Base-by-base conservation (phyloP, 1,139 yeast genomes). In the Eremothecium sinecaudum region DNA sequence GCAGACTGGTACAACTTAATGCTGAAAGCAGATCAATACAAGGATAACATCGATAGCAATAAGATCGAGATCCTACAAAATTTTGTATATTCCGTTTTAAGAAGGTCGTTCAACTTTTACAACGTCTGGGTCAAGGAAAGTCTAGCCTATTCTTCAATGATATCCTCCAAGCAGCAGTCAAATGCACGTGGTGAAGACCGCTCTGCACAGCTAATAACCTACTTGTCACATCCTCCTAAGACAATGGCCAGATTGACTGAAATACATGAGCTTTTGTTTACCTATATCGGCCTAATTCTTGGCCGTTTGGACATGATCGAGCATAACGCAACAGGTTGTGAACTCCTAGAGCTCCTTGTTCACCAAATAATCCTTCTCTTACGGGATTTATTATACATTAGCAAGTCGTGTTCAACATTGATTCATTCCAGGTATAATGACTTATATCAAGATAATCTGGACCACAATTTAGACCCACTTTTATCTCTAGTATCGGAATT, bases 1-100 rank as follows among this genome's bases (percentile, higher is more conserved):
- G 87, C 94, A 1, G 96, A 87, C 52, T 81, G 96, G 80, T 87
- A 92, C 37, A 80, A 79, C 40, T 64, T 90, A 29, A 86, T 87
- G 71, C 73, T 80, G 7, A 79, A 81, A 47, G 95, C 96, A 3
- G 84, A 81, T 49, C 84, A 81, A 37, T 81, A 76, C 53, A 76
- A 79, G 50, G 78, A 82, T 34, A 77, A 93, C 1, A 67, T 79
- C 24, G 78, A 73, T 40, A 67, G 67, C 34, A 66, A 68, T 28
- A 78, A 81, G 45, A 71, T 84, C 39, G 84, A 79, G 46, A 73
- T 78, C 15, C 64, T 87, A 40, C 79, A 82, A 21, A 59, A 77
- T 33, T 71, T 86, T 66, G 74, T 82, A 5, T 77, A 74, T 53
- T 82, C 82, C 51, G 83, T 84, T 11, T 62, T 83, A 19, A 68